Percentiles rank a stretch among this genome's conserved stretches.
phyloP scores from a whole-genome alignment of 1,284 basidiomycete genomes.

The Garcileccinum viscosum region DNA sequence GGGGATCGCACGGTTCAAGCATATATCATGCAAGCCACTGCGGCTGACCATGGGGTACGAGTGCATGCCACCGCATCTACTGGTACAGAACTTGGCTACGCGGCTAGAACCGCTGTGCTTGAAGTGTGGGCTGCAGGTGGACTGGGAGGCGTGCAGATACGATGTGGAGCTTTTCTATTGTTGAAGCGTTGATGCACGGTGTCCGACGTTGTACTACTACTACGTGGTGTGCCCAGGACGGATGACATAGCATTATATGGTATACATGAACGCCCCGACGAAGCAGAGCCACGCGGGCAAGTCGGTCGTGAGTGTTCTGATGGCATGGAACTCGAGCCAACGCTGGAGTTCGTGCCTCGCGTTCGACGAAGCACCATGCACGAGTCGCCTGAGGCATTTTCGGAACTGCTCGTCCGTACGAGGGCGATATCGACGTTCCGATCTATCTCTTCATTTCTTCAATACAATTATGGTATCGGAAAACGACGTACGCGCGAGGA shows the following conservation, averaged over 20 bases:
- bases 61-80: conserved; percentile 19
- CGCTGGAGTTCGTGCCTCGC: conserved; percentile 1
- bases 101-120: conserved; percentile 28
- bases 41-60: conserved; percentile 21
- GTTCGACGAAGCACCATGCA: conserved; percentile 2
- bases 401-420: conserved; percentile 5
- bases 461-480: neutral
- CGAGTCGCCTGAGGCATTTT: conserved; percentile 10
- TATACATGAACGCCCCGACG: conserved; percentile 9
- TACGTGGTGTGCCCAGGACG: neutral
- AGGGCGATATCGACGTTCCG: neutral
- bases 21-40: conserved; percentile 33
- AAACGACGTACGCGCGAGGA: conserved; percentile 4
- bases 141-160: conserved; percentile 31
- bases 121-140: conserved; percentile 26
- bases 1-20: conserved; percentile 24
- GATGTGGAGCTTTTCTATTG: conserved; percentile 32
- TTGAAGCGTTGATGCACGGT: conserved; percentile 13
- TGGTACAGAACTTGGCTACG: conserved; percentile 26
- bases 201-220: neutral
- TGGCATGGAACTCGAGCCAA: conserved; percentile 9
- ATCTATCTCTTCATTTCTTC: neutral
- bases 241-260: neutral
- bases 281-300: conserved; percentile 19
- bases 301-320: conserved; percentile 12